A percentile compares a stretch with the other conserved stretches of the same genome.
Evolutionary conservation across 192 early-diverging fungal species (phyloP).

Genomic region (Thamnidium elegans): DNA sequence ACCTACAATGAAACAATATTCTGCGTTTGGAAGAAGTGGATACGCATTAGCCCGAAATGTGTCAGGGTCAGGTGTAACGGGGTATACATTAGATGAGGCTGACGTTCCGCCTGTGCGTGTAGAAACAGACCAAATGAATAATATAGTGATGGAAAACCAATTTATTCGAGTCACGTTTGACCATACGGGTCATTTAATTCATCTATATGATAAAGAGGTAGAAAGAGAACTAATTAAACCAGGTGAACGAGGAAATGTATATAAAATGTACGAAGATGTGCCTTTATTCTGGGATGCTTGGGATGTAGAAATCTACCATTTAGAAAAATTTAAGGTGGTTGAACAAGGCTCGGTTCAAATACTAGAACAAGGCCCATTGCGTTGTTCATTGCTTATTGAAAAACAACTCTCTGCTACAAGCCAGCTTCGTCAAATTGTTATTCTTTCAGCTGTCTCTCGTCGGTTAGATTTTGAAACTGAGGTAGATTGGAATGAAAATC

Average conservation of each 20-base stretch:
- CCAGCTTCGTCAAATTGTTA: conserved; percentile 70
- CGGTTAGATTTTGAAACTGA: conserved; percentile 86
- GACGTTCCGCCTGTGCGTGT: conserved; percentile 27
- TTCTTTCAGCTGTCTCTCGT: conserved; percentile 66
- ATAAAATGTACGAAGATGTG: conserved; percentile 84
- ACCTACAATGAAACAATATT: conserved; percentile 43
- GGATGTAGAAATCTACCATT: conserved; percentile 82
- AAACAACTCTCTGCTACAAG: conserved; percentile 66
- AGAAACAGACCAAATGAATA: conserved; percentile 33
- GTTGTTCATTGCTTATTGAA: conserved; percentile 68
- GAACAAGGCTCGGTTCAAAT: conserved; percentile 55
- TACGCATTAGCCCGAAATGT: conserved; percentile 40
- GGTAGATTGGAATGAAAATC: conserved; percentile 91
- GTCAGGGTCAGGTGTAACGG: conserved; percentile 9
- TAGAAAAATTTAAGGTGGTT: conserved; percentile 77
- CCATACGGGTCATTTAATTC: conserved; percentile 66
- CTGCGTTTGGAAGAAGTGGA: conserved; percentile 39
- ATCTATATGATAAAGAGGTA: conserved; percentile 58
- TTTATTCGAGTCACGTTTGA: conserved; percentile 73
- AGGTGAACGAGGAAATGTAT: conserved; percentile 68
- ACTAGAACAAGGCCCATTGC: conserved; percentile 76
- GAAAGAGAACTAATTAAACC: conserved; percentile 55
- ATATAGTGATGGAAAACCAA: conserved; percentile 70
- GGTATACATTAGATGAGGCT: conserved; percentile 14
- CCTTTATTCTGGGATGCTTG: conserved; percentile 79